These are phyloP conservation scores for Cymodocea nodosa DNA, from an alignment of 116 monocot species.

Conservation along the genomic window DNA sequence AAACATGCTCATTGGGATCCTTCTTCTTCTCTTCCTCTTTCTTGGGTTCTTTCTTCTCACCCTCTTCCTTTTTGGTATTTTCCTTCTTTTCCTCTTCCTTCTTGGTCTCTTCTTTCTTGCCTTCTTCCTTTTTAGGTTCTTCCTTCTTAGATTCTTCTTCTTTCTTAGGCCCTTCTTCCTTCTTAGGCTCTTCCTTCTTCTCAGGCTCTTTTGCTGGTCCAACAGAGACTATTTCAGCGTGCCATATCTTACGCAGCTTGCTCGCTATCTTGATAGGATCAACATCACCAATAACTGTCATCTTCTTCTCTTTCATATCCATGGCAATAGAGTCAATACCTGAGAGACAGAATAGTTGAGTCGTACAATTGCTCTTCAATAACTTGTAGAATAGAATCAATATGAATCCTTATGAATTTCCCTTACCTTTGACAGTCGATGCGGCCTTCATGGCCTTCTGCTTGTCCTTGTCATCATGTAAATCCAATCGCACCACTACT, in stretches of 20 bases:
- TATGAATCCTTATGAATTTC: too few relatives aligned
- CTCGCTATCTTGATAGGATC: slow-evolving; percentile 11
- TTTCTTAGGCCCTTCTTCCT: background rate
- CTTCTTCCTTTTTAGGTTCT: background rate
- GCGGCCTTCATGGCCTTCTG: slow-evolving; percentile 70
- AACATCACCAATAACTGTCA: slow-evolving; percentile 15
- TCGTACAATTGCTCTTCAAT: background rate
- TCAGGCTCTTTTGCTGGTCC: slow-evolving; percentile 12
- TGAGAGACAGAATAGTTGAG: background rate
- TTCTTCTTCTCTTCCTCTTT: slow-evolving; percentile 3
- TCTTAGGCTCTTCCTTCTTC: slow-evolving; percentile 3
- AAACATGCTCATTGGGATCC: slow-evolving; percentile 4
- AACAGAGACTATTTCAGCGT: slow-evolving; percentile 5
- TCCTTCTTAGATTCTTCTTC: background rate
- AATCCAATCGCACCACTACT: slow-evolving; percentile 47
- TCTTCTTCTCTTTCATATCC: slow-evolving; percentile 16
- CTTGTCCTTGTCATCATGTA: slow-evolving; percentile 70
- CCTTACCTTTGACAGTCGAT: slow-evolving; percentile 33
- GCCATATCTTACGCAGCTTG: slow-evolving; percentile 8
- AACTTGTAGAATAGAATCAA: background rate
- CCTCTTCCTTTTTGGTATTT: background rate
- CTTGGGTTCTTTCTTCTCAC: background rate
- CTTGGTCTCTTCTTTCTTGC: slow-evolving; percentile 11
- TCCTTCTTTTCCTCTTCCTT: background rate
- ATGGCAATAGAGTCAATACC: slow-evolving; percentile 15